Percentiles rank a stretch among this genome's conserved stretches.
These are phyloP conservation scores for Trypanosoma congolense DNA, from an alignment of 208 protist species.

Conservation along the genomic window DNA sequence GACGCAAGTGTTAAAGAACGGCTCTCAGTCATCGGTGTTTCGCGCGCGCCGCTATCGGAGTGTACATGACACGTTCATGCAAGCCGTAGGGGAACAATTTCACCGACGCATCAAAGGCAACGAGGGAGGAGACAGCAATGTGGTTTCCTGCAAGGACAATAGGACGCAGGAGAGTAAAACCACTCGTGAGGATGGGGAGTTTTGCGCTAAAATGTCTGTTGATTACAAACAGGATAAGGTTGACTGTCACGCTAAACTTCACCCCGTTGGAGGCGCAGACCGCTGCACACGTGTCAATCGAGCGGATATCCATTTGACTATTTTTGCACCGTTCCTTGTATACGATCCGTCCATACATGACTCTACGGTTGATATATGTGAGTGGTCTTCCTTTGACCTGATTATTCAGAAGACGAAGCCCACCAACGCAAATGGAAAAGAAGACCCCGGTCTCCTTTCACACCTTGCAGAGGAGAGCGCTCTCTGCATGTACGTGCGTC, in stretches of 20 bases:
- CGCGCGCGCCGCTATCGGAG: constrained; percentile 43
- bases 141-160: neutral
- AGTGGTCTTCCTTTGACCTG: constrained; percentile 72
- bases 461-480: constrained; percentile 39
- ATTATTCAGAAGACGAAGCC: constrained; percentile 50
- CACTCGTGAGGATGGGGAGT: neutral
- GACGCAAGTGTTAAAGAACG: constrained; percentile 15
- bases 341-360: constrained; percentile 62
- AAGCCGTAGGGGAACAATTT: neutral
- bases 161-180: neutral
- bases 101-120: neutral
- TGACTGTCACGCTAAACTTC: neutral
- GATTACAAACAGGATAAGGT: constrained; percentile 8
- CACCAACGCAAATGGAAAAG: neutral
- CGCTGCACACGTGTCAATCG: constrained; percentile 13
- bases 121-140: too few relatives aligned
- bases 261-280: neutral
- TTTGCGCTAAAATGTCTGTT: constrained; percentile 5
- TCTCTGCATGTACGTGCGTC: constrained; percentile 50
- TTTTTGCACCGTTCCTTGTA: constrained; percentile 71
- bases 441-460: constrained; percentile 21
- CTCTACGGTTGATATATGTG: constrained; percentile 48
- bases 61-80: constrained; percentile 39
- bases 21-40: constrained; percentile 3
- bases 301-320: constrained; percentile 37